A percentile compares a stretch with the other conserved stretches of the same genome.
phyloP scores from a whole-genome alignment of 1,284 basidiomycete species.

The Ceratorhiza oryzae-sativae region DNA sequence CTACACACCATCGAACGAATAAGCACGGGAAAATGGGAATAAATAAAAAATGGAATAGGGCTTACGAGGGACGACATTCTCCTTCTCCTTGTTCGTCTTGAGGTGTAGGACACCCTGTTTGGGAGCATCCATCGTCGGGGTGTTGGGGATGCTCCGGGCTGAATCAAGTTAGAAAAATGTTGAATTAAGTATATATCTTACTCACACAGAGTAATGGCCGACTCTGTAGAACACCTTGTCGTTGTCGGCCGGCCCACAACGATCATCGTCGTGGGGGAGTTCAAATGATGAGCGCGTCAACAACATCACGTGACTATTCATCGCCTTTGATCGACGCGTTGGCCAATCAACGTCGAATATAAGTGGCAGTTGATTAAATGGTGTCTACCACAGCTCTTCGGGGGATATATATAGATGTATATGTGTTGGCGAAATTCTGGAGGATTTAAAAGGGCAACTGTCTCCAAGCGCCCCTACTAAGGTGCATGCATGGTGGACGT shows the following conservation, averaged over 20 bases:
- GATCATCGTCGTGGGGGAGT: constrained; percentile 29
- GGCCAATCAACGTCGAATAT: constrained; percentile 1
- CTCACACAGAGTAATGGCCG: background rate
- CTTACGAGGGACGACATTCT: constrained; percentile 28
- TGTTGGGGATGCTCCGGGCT: constrained; percentile 19
- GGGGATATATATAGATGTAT: too few relatives aligned
- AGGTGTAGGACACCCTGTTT: constrained; percentile 37
- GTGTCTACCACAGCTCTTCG: too few relatives aligned
- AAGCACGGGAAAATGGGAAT: too few relatives aligned
- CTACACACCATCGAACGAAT: background rate
- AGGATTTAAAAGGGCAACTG: too few relatives aligned
- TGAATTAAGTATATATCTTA: background rate
- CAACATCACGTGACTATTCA: constrained; percentile 31
- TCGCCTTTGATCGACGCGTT: constrained; percentile 20
- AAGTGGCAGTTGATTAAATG: background rate
- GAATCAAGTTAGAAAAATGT: background rate
- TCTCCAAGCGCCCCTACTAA: too few relatives aligned
- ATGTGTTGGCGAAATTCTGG: too few relatives aligned
- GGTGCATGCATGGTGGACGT: too few relatives aligned
- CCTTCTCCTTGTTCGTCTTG: constrained; percentile 33
- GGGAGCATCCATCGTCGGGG: constrained; percentile 34
- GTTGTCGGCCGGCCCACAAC: constrained; percentile 23
- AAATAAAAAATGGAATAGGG: background rate
- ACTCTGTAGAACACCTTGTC: constrained; percentile 10
- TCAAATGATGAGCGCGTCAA: constrained; percentile 26